Base-by-base conservation (phyloP, 108 stramenopile genomes). In the Discostella stelligeroides region DNA sequence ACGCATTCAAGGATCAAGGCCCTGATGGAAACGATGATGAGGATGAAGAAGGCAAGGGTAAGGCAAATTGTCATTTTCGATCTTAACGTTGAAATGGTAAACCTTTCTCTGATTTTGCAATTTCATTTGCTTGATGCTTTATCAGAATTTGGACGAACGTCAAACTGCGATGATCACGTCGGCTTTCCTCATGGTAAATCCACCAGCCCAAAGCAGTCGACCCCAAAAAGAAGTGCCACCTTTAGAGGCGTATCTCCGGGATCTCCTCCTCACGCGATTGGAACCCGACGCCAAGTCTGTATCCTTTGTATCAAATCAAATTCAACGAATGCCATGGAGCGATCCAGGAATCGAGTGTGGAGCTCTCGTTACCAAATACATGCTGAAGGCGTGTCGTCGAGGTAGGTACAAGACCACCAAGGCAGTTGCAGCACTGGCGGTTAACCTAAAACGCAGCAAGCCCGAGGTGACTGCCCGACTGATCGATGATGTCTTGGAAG, bases 271-370 rank as follows among this genome's bases (percentile, higher is more conserved):
- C 51, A 85, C 85, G 11, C 66, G 71, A 8, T 71, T 98, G 17
- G 84, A 86, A 39, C 78, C 90, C 20, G 80, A 82, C 28, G 86
- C 84, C 5, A 54, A 68, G 50, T 80, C 79, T 30, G 59, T 91
- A 38, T 69, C 88, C 4, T 85, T 84, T 68, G 92, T 92, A 15
- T 79, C 92, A 27, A 94, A 96, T 68, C 92, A 95, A 77, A 76
- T 98, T 17, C 80, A 93, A 38, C 85, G 91, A 20, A 78, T 97
- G 49, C 96, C 96, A 27, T 98, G 97, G 97, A 78, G 70, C 56
- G 91, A 95, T 75, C 86, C 90, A 38, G 68, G 81, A 11, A 64
- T 84, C 49, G 78, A 90, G n/a, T 94, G 88, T 45, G 87, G 85
- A 30, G 70, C 68, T 8, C 68, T 92, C 34, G 70, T 97, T 17